Base-by-base conservation (phyloP, 768 basidiomycete genomes). In the Pleurotus giganteus region DNA sequence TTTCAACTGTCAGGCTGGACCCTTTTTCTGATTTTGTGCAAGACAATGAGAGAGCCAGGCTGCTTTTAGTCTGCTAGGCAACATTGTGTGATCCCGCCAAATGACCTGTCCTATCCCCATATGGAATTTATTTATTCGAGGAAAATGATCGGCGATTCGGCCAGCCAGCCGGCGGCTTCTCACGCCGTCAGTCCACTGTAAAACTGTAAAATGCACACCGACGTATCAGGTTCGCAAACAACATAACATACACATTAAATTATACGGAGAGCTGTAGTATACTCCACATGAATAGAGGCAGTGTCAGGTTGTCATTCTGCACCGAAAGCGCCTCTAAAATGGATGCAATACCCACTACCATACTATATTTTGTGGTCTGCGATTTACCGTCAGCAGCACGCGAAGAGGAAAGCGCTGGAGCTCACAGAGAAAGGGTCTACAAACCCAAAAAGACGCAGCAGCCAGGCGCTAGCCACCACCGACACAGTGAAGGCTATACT, bases 281-380 rank as follows among this genome's bases (percentile, higher is more conserved):
- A 65, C 90, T 89, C 94, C 94, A 99, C 76, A 95, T 86, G 69
- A 89, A 98, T 70, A 98, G 72, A n/a, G 97, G 96, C 58, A 99
- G 75, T 37, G 91, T 93, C 60, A 99, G 77, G 71, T 99, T 99
- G 72, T 99, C 97, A 71, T 98, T 98, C 72, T 99, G 97, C 65
- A 88, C 88, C 17, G 92, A 93, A 54, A 94, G 70, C 13, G 94
- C 97, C 72, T 99, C 97, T 60, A 98, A 77, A 39, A 91, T 67
- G 2, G 85, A 84, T 3, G 89, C 78, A 37, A 89, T 65, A n/a
- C 71, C 68, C 26, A 86, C 78, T 27, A 88, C 85, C 42, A 78
- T 61, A 12, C 77, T 68, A 68, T 95, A 98, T 23, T 85, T 78
- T 42, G 72, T 59, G 43, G 80, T 80, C 94, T 95, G 69, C 15